Conservation (phyloP, 768 basidiomycete genomes). For the Termitomyces sp. region DNA sequence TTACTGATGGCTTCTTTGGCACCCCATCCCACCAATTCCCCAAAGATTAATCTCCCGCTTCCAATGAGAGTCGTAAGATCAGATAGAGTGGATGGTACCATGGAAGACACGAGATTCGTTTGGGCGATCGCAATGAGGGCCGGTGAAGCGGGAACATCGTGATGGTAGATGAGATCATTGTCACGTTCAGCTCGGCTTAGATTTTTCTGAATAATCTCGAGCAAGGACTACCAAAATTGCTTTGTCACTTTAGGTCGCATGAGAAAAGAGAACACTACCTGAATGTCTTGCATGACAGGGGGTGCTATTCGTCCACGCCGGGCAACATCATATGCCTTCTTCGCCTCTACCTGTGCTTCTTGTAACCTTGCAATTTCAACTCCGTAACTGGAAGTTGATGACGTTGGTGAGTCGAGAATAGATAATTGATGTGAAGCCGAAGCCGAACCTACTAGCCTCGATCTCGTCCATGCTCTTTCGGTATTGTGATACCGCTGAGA, state of each 20-base stretch:
- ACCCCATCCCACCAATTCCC: constrained; percentile 80
- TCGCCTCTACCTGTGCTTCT: constrained; percentile 63
- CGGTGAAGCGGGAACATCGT: constrained; percentile 73
- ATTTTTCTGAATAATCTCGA: constrained; percentile 66
- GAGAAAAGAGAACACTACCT: constrained; percentile 42
- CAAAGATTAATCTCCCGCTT: constrained; percentile 62
- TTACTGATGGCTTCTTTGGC: constrained; percentile 83
- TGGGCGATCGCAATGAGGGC: constrained; percentile 63
- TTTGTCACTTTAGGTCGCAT: constrained; percentile 4
- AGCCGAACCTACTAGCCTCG: constrained; percentile 59
- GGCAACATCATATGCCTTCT: constrained; percentile 66
- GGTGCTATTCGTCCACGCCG: constrained; percentile 59
- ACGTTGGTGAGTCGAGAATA: not conserved
- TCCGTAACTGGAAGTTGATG: constrained; percentile 63
- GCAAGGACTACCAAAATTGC: constrained; percentile 56
- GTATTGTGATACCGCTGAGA: constrained; percentile 85
- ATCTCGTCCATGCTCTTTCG: constrained; percentile 88
- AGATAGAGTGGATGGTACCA: constrained; percentile 49
- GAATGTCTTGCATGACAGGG: constrained; percentile 72
- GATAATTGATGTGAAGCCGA: not conserved
- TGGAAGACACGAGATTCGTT: constrained; percentile 62
- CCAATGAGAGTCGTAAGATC: constrained; percentile 58
- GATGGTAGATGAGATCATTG: constrained; percentile 94
- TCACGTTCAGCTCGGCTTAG: constrained; percentile 77
- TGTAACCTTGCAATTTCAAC: constrained; percentile 77